Evolutionary conservation across 1,139 yeast species (phyloP).

Genomic region (Kurtzmaniella quercitrusa): DNA sequence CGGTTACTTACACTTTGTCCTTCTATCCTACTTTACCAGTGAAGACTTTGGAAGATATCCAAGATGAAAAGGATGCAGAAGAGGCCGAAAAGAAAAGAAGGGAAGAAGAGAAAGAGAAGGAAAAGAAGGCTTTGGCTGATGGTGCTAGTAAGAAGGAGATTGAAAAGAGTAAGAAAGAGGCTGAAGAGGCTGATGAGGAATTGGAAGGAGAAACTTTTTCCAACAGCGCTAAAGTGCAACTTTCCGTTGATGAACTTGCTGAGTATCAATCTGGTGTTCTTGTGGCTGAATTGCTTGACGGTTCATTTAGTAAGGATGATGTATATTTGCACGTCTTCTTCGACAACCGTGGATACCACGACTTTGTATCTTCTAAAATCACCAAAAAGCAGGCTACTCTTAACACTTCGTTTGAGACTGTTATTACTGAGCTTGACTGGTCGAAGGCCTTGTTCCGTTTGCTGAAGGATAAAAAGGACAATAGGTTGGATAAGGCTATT

Average conservation of each 20-base stretch:
- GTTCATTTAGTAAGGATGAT: slow-evolving; percentile 48
- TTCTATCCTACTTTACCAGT: slow-evolving; percentile 83
- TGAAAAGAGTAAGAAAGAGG: slow-evolving; percentile 23
- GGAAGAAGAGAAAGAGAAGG: slow-evolving; percentile 17
- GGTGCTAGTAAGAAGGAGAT: neutral
- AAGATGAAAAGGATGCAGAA: slow-evolving; percentile 46
- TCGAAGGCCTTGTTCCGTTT: slow-evolving; percentile 64
- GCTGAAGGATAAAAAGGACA: slow-evolving; percentile 47
- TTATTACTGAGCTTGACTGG: slow-evolving; percentile 72
- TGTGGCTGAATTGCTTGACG: slow-evolving; percentile 60
- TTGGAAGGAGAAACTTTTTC: slow-evolving; percentile 29
- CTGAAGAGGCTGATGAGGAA: slow-evolving; percentile 20
- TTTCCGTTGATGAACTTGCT: slow-evolving; percentile 60
- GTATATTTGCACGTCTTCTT: slow-evolving; percentile 68
- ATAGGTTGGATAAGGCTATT: slow-evolving; percentile 53
- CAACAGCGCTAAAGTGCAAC: slow-evolving; percentile 39
- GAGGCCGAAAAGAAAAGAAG: slow-evolving; percentile 22
- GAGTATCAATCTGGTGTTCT: slow-evolving; percentile 73
- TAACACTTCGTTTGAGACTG: slow-evolving; percentile 66
- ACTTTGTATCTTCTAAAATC: slow-evolving; percentile 50
- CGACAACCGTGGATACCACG: slow-evolving; percentile 67
- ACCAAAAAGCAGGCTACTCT: slow-evolving; percentile 35
- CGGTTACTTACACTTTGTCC: slow-evolving; percentile 63
- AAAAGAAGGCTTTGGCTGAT: slow-evolving; percentile 17
- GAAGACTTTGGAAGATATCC: slow-evolving; percentile 67